Evolutionary conservation across 495 filamentous ascomycete genomes (phyloP).

Genomic region (Platismatia glauca): DNA sequence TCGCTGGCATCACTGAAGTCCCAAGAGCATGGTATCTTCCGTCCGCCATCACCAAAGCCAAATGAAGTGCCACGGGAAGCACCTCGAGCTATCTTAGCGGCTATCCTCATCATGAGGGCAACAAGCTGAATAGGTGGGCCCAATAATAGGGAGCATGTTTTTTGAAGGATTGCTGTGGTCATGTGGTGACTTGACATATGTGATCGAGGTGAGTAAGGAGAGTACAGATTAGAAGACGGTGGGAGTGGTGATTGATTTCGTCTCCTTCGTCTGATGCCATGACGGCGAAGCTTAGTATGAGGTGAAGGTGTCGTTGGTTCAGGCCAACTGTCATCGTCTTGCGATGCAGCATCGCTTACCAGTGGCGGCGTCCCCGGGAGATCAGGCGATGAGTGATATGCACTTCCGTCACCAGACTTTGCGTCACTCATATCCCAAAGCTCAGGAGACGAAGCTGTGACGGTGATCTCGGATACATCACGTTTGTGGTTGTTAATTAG

Average conservation of each 20-base stretch:
- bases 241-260: slow-evolving; percentile 65
- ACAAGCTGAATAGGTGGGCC: slow-evolving; percentile 69
- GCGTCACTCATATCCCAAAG: slow-evolving; percentile 26
- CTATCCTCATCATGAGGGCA: slow-evolving; percentile 67
- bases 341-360: slow-evolving; percentile 25
- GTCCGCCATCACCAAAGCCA: slow-evolving; percentile 16
- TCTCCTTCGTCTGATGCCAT: slow-evolving; percentile 44
- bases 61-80: slow-evolving; percentile 18
- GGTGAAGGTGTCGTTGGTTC: slow-evolving; percentile 42
- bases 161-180: slow-evolving; percentile 59
- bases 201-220: slow-evolving; percentile 35
- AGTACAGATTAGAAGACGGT: slow-evolving; percentile 54
- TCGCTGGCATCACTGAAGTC: slow-evolving; percentile 24
- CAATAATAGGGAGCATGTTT: slow-evolving; percentile 64
- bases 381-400: slow-evolving; percentile 19
- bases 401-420: slow-evolving; percentile 19
- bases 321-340: slow-evolving; percentile 28
- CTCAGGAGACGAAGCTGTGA: slow-evolving; percentile 30
- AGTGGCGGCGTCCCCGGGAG: slow-evolving; percentile 25
- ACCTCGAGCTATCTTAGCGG: slow-evolving; percentile 61
- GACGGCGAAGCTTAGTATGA: slow-evolving; percentile 42
- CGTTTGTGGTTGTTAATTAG: slow-evolving; percentile 25
- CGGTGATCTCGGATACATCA: slow-evolving; percentile 37
- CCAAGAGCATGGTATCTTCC: slow-evolving; percentile 23
- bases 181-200: slow-evolving; percentile 40